phyloP scores from a whole-genome alignment of 1,284 basidiomycete genomes.

The Papiliotrema laurentii region DNA sequence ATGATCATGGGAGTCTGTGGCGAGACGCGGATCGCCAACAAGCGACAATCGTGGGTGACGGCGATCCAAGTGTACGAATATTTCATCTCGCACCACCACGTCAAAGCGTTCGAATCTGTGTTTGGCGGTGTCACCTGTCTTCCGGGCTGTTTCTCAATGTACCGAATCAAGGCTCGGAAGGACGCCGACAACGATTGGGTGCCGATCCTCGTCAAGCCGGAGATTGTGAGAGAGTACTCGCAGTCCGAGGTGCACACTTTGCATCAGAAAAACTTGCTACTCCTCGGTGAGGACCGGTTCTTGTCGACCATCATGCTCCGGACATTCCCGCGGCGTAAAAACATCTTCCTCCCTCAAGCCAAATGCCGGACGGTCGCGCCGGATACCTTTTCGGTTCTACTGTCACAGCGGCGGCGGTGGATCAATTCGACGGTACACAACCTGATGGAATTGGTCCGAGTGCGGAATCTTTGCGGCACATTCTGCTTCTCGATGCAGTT shows the following conservation, averaged over 20 bases:
- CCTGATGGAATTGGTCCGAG: slow-evolving; percentile 96
- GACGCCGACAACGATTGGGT: slow-evolving; percentile 90
- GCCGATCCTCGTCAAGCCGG: slow-evolving; percentile 92
- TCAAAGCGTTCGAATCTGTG: slow-evolving; percentile 97
- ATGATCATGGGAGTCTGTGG: slow-evolving; percentile 99
- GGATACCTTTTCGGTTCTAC: slow-evolving; percentile 85
- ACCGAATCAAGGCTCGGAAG: slow-evolving; percentile 91
- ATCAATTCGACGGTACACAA: slow-evolving; percentile 99
- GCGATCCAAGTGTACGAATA: slow-evolving; percentile 96
- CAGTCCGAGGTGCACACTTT: slow-evolving; percentile 89
- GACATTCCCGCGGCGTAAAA: slow-evolving; percentile 97
- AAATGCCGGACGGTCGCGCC: slow-evolving; percentile 93
- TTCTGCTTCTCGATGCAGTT: slow-evolving; percentile 99
- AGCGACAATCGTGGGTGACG: slow-evolving; percentile 95
- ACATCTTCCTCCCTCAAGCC: slow-evolving; percentile 98
- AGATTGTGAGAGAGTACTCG: slow-evolving; percentile 96
- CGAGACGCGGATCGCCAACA: slow-evolving; percentile 98
- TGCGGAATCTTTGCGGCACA: slow-evolving; percentile 91
- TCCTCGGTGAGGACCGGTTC: slow-evolving; percentile 98
- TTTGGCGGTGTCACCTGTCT: slow-evolving; percentile 99
- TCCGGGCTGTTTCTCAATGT: slow-evolving; percentile 99
- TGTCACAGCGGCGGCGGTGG: slow-evolving; percentile 97
- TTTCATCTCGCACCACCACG: slow-evolving; percentile 97
- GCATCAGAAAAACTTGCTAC: slow-evolving; percentile 95
- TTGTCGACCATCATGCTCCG: slow-evolving; percentile 89